These are phyloP conservation scores for Aspergillus aculeatinus DNA, from an alignment of 2,329 filamentous ascomycete genomes.

Conservation along the genomic window DNA sequence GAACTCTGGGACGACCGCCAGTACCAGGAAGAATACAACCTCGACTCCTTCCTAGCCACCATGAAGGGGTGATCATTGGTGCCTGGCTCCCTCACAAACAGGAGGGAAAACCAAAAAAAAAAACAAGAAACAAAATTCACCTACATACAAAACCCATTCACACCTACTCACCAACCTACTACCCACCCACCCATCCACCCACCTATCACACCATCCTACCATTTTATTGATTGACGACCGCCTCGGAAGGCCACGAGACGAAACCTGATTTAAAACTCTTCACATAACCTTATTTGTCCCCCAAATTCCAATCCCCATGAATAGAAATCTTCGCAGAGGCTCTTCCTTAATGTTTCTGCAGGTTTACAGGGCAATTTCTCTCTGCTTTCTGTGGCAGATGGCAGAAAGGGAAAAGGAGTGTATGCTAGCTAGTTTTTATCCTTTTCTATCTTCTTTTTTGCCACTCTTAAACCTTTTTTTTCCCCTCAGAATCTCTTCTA, in stretches of 20 bases:
- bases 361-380: neutral
- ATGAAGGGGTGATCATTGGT: slow-evolving; percentile 63
- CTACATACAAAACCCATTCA: no score
- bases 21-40: slow-evolving; percentile 96
- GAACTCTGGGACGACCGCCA: slow-evolving; percentile 97
- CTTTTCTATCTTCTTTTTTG: neutral
- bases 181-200: neutral
- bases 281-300: no score
- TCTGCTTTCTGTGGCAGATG: no score
- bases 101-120: neutral
- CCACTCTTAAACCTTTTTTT: no score
- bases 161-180: neutral
- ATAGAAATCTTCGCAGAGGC: neutral
- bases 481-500: neutral
- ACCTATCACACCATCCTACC: neutral
- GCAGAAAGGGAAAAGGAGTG: neutral
- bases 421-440: neutral
- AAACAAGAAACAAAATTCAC: no score
- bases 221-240: neutral
- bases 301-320: neutral
- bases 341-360: neutral
- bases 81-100: no score
- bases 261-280: neutral
- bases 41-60: slow-evolving; percentile 91
- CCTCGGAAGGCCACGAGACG: neutral